Percentiles rank a stretch among this genome's conserved stretches.
These are phyloP conservation scores for Acorus gramineus DNA, from an alignment of 106 monocot species.

Conservation along the genomic window DNA sequence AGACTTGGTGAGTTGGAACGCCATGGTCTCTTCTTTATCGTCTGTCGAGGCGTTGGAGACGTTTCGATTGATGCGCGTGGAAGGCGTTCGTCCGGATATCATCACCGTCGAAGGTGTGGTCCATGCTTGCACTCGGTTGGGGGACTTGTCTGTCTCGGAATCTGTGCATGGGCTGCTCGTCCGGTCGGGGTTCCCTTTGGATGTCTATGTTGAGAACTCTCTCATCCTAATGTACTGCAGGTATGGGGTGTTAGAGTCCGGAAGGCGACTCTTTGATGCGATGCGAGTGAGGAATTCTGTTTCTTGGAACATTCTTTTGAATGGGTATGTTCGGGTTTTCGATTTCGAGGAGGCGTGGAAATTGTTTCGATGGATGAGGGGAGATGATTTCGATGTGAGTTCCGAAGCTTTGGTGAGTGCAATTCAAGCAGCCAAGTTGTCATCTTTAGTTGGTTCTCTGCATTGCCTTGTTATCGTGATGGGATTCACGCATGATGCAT, in stretches of 20 bases:
- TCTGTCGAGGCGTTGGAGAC: slow-evolving; percentile 19
- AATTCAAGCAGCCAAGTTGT: slow-evolving; percentile 24
- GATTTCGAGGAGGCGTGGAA: slow-evolving; percentile 5
- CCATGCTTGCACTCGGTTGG: slow-evolving; percentile 28
- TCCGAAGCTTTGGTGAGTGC: slow-evolving; percentile 28
- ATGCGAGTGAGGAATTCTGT: slow-evolving; percentile 22
- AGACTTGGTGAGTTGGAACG: slow-evolving; percentile 42
- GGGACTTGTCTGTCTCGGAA: slow-evolving; percentile 4
- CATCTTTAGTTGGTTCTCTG: slow-evolving; percentile 5
- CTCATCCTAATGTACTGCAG: slow-evolving; percentile 35
- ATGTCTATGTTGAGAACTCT: slow-evolving; percentile 19
- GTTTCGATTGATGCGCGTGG: slow-evolving; percentile 11
- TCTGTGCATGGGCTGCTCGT: slow-evolving; percentile 18
- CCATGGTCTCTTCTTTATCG: slow-evolving; percentile 22
- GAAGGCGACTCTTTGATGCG: slow-evolving; percentile 10
- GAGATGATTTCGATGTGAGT: slow-evolving; percentile 16
- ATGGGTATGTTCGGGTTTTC: slow-evolving; percentile 20
- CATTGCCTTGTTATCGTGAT: slow-evolving; percentile 24
- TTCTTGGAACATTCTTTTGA: slow-evolving; percentile 29
- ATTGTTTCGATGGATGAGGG: slow-evolving; percentile 8
- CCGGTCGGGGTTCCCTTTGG: background rate
- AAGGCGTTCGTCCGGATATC: slow-evolving; percentile 8
- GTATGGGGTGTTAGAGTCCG: slow-evolving; percentile 18
- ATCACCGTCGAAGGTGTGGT: slow-evolving; percentile 23
- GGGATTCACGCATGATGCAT: slow-evolving; percentile 28